Percentiles rank a stretch among this genome's conserved stretches.
These are phyloP conservation scores for Orychophragmus violaceus DNA, from an alignment of 345 rosid species.

Conservation along the genomic window DNA sequence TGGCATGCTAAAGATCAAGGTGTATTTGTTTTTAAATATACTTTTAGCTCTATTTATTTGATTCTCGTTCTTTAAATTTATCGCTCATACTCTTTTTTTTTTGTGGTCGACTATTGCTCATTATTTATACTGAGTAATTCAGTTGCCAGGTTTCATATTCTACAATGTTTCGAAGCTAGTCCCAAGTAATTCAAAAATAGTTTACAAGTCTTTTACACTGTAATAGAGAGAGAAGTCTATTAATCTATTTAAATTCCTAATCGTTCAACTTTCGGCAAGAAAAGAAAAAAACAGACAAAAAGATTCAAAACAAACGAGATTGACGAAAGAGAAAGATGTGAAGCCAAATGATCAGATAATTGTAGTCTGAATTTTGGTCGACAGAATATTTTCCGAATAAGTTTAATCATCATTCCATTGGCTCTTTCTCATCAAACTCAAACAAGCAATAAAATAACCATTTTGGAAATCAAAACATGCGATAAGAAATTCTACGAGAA, in stretches of 20 bases:
- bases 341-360: constrained; percentile 67
- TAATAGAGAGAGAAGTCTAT: background rate
- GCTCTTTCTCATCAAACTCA: background rate
- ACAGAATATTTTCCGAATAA: constrained; percentile 41
- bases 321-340: background rate
- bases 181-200: too few species aligned
- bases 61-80: too few species aligned
- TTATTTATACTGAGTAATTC: too few species aligned
- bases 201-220: too few species aligned
- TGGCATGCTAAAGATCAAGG: too few species aligned
- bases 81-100: too few species aligned
- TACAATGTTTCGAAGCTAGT: too few species aligned
- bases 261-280: rapidly evolving
- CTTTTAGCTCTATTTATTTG: too few species aligned
- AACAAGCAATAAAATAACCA: background rate
- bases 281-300: background rate
- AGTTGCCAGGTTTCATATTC: too few species aligned
- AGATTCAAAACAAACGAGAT: background rate
- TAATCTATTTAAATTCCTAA: background rate
- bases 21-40: too few species aligned
- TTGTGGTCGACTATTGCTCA: too few species aligned
- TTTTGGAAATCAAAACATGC: background rate
- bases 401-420: constrained; percentile 20
- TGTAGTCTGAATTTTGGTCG: constrained; percentile 75
- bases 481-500: background rate